These are phyloP conservation scores for Saccharomyces pastorianus DNA, from an alignment of 1,139 yeast genomes.

Conservation along the genomic window DNA sequence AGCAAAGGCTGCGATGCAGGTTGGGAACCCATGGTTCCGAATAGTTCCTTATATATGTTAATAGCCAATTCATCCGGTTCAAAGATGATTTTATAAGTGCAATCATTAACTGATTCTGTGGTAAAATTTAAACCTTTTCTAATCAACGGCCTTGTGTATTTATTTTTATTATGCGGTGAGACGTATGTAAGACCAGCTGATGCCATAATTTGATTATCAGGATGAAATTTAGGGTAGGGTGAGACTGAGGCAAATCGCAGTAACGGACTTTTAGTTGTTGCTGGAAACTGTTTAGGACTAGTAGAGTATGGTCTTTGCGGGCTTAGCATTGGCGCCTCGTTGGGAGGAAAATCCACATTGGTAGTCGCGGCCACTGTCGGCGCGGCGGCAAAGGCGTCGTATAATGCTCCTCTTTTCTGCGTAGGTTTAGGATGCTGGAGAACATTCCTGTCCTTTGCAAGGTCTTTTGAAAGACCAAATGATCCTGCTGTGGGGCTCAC, in stretches of 20 bases:
- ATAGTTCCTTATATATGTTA: slow-evolving; percentile 20
- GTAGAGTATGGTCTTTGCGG: slow-evolving; percentile 4
- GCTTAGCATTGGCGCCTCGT: background rate
- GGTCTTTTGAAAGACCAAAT: background rate
- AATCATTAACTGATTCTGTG: slow-evolving; percentile 8
- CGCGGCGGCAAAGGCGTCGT: background rate
- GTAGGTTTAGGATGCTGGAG: slow-evolving; percentile 1
- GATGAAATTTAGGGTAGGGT: background rate
- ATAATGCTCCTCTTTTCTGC: background rate
- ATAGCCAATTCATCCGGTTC: slow-evolving; percentile 26
- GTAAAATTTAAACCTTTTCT: slow-evolving; percentile 9
- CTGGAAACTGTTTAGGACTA: slow-evolving; percentile 3
- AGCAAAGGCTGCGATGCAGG: slow-evolving; percentile 21
- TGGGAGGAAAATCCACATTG: background rate
- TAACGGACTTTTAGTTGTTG: slow-evolving; percentile 1
- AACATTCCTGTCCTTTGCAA: background rate
- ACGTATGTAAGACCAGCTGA: background rate
- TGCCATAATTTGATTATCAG: background rate
- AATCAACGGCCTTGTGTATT: slow-evolving; percentile 1
- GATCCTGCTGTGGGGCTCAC: background rate
- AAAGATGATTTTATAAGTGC: slow-evolving; percentile 15
- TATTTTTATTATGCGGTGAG: slow-evolving; percentile 1
- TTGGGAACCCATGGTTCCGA: slow-evolving; percentile 22
- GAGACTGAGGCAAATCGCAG: slow-evolving; percentile 1
- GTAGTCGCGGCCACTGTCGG: background rate